Base-by-base conservation (phyloP, 2,329 filamentous ascomycete genomes). In the Talaromyces piceae region DNA sequence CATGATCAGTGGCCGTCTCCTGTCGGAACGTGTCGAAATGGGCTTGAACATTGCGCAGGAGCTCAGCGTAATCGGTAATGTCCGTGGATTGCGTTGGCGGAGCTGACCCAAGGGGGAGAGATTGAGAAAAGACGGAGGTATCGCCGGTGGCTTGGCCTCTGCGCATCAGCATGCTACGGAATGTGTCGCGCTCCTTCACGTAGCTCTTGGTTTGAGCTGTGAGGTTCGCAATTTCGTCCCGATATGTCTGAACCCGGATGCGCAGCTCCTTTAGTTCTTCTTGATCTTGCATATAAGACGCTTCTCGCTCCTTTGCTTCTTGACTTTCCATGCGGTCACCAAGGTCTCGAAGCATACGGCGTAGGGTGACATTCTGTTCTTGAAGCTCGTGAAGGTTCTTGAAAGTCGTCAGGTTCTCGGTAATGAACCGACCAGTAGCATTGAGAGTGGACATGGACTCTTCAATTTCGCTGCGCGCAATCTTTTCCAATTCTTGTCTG, bases 121-220 rank as follows among this genome's bases (percentile, higher is more conserved):
- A 87, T 59, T 84, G 82, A 1, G 86, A 88, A 63, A 94, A 84
- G 46, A 83, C 76, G 1, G 84, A 84, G 13, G 80, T 78, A 39
- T 65, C 80, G 64, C 63, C 79, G 62, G 63, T 76, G 66, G 71
- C 83, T 68, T 82, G 79, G 16, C 82, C 81, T 52, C 83, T 79
- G 56, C 93, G 87, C 58, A 91, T 87, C 26, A 96, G 80, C 75
- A 97, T 91, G 48, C 91, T 89, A 20, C 91, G 84, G 83, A 96
- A 97, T 82, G 96, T 96, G 65, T 98, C 91, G 56, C 93, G 85
- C 72, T 98, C 93, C 61, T 90, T 88, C 65, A 93, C 89, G 67
- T 95, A 95, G 67, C 88, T 95, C 73, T 95, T 88, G 57, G 90
- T 87, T 52, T 91, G 88, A 26, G 86, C 83, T 41, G 86, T 82